A percentile compares a stretch with the other conserved stretches of the same genome.
Evolutionary conservation across 441 rosid species (phyloP).

Genomic region (Mallotus repandus): DNA sequence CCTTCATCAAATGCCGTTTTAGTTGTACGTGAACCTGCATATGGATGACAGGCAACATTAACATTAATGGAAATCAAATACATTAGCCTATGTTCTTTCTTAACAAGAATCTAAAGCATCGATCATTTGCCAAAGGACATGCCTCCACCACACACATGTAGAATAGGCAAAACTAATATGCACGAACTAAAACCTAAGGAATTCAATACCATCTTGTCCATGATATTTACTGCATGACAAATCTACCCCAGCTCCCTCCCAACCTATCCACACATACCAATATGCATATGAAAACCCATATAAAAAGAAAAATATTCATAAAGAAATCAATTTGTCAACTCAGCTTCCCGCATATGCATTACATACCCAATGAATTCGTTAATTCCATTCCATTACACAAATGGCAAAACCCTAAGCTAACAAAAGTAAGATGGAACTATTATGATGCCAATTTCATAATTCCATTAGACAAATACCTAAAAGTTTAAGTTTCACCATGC

Average conservation of each 20-base stretch:
- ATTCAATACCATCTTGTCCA: neutral
- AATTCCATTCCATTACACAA: neutral
- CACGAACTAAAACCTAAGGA: neutral
- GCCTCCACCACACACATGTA: neutral
- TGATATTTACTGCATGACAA: neutral
- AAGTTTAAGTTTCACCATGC: neutral
- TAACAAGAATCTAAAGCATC: neutral
- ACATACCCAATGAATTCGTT: neutral
- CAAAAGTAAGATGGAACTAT: neutral
- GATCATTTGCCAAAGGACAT: constrained; percentile 1
- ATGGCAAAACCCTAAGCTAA: neutral
- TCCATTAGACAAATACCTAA: neutral
- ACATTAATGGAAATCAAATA: constrained; percentile 5
- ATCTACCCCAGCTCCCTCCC: neutral
- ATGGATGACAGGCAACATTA: constrained; percentile 10
- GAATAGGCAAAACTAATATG: neutral
- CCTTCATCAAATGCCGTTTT: constrained; percentile 75
- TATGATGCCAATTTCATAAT: neutral
- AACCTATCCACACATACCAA: neutral
- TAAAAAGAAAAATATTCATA: neutral
- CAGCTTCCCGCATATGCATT: neutral
- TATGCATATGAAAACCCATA: neutral
- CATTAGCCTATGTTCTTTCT: neutral
- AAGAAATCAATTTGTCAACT: neutral
- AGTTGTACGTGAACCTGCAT: constrained; percentile 85